Base-by-base conservation (phyloP, 78 protist species). In the Diacronema lutheri region DNA sequence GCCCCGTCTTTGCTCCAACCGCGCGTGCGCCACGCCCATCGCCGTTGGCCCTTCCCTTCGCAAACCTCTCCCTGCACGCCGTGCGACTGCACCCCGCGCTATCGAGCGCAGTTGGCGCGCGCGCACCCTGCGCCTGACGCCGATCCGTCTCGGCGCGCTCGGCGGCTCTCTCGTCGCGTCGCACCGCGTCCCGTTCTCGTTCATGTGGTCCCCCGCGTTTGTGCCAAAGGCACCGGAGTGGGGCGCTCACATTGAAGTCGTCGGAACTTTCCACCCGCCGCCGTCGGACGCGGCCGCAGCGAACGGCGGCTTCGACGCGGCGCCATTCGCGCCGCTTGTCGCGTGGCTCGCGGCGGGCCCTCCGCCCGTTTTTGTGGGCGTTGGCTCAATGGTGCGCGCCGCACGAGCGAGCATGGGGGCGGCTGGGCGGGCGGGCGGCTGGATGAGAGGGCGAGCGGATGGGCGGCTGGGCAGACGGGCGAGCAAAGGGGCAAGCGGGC, bases 321-420 rank as follows among this genome's bases (percentile, higher is more conserved):
- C n/a, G n/a, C n/a, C n/a, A n/a, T n/a, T n/a, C n/a, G n/a, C n/a
- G n/a, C n/a, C n/a, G n/a, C n/a, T n/a, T n/a, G n/a, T n/a, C n/a
- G n/a, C n/a, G n/a, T n/a, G n/a, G n/a, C n/a, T n/a, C n/a, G 72
- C 13, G 25, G 74, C 58, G 29, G 85, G 85, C 55, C n/a, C 4
- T 0, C 23, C 69, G 35, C 85, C 85, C 19, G 13, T 81, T 44
- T 81, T 21, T 14, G 29, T 81, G 4, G 85, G 85, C 72, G 60
- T 81, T 35, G 85, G 85, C 29, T 81, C 85, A 26, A 60, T 81
- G 60, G 37, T 26, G 20, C 31, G 6, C n/a, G 25, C 35, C 44
- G 44, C 44, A 2, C 29, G 16, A 1, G 14, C 23, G n/a, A 35
- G 1, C 56, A 23, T 69, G 13, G 77, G 0, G 31, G 77, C 77